These are phyloP conservation scores for Lactuca saligna DNA, from an alignment of 129 eudicot genomes.

Conservation along the genomic window DNA sequence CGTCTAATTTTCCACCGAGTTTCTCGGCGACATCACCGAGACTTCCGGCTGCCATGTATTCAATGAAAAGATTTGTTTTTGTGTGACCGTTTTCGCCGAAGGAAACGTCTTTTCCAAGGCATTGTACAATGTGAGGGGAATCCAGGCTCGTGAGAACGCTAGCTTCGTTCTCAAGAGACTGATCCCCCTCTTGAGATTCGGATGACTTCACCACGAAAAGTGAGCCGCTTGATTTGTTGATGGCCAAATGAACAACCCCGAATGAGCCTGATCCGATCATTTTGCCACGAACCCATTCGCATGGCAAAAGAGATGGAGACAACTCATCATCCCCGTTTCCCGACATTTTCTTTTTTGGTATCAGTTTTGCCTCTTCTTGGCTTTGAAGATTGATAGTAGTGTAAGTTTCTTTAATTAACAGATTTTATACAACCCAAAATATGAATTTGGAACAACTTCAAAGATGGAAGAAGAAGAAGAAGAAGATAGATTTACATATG, in stretches of 20 bases:
- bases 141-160: conserved; percentile 42
- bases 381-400: conserved; percentile 1
- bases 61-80: conserved; percentile 52
- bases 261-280: conserved; percentile 69
- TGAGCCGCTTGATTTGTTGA: conserved; percentile 59
- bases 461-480: conserved; percentile 19
- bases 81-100: conserved; percentile 33
- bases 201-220: conserved; percentile 71
- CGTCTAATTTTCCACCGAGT: conserved; percentile 60
- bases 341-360: conserved; percentile 23
- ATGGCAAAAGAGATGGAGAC: conserved; percentile 34
- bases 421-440: conserved; percentile 15
- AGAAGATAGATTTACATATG: conserved; percentile 17
- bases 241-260: conserved; percentile 64
- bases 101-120: conserved; percentile 47
- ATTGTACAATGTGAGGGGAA: conserved; percentile 61
- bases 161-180: conserved; percentile 57
- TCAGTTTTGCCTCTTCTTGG: conserved; percentile 17
- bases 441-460: conserved; percentile 14
- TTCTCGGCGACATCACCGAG: conserved; percentile 48
- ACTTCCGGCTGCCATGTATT: conserved; percentile 75
- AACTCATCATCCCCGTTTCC: conserved; percentile 9
- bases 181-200: conserved; percentile 45
- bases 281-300: conserved; percentile 65
- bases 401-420: conserved; percentile 11